Evolutionary conservation across 2,329 filamentous ascomycete genomes (phyloP).

Genomic region (Diaporthe batatas): DNA sequence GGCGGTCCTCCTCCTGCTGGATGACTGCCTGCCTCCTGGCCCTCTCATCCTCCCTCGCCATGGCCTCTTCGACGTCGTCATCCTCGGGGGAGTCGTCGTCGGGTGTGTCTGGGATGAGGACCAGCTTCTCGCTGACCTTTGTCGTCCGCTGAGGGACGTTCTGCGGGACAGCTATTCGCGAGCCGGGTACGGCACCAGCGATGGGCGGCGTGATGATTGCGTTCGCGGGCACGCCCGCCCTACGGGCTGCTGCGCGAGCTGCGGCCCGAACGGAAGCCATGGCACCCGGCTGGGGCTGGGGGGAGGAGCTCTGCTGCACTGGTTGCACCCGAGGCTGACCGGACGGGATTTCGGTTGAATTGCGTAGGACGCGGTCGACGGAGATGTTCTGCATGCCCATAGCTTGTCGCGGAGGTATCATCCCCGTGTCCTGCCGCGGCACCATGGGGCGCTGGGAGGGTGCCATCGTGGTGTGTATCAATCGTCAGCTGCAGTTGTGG

Average conservation of each 20-base stretch:
- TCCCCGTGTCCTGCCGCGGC: conserved; percentile 44
- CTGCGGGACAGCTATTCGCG: conserved; percentile 59
- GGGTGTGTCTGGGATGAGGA: conserved; percentile 86
- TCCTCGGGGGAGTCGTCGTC: conserved; percentile 66
- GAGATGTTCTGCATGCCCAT: conserved; percentile 79
- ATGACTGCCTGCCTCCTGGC: conserved; percentile 57
- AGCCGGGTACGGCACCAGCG: conserved; percentile 53
- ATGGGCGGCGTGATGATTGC: conserved; percentile 23
- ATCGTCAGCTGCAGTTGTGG: not conserved
- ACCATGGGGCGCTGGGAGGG: conserved; percentile 45
- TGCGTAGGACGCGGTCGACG: conserved; percentile 95
- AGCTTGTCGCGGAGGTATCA: conserved; percentile 6
- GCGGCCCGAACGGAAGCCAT: conserved; percentile 40
- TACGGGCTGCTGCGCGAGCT: conserved; percentile 38
- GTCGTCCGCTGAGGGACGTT: conserved; percentile 86
- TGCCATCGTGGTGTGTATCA: conserved; percentile 31
- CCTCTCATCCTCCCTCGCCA: conserved; percentile 66
- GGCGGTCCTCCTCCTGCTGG: conserved; percentile 70
- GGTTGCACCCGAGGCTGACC: conserved; percentile 81
- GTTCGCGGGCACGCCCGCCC: conserved; percentile 45
- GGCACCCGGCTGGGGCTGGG: conserved; percentile 38
- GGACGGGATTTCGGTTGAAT: conserved; percentile 94
- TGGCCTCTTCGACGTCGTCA: conserved; percentile 56
- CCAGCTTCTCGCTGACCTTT: conserved; percentile 97
- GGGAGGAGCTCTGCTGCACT: conserved; percentile 24